phyloP scores from a whole-genome alignment of 1,284 basidiomycete genomes.

The Tilletia setariae region DNA sequence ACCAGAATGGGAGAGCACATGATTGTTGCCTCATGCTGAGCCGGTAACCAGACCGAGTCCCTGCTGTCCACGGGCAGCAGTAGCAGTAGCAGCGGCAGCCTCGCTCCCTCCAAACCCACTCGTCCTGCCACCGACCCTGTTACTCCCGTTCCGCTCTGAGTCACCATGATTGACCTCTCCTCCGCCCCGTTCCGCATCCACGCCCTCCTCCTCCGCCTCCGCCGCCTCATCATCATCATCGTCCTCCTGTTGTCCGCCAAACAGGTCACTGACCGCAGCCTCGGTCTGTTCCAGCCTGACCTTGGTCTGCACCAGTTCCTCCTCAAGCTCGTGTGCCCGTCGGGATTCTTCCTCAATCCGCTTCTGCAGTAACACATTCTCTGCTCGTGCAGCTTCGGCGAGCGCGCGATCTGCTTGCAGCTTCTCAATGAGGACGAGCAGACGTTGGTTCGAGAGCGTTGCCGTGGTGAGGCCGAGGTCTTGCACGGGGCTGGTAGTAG shows the following conservation, averaged over 20 bases:
- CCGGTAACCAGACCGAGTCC: too few species aligned
- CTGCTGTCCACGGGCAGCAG: too few species aligned
- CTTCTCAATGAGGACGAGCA: constrained; percentile 16
- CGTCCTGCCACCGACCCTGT: too few species aligned
- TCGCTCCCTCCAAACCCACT: too few species aligned
- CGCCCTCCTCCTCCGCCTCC: neutral
- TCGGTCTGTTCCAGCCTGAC: constrained; percentile 18
- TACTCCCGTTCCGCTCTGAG: too few species aligned
- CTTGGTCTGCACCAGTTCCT: constrained; percentile 6
- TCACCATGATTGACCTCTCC: neutral
- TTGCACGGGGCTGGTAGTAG: too few species aligned
- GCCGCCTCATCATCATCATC: neutral
- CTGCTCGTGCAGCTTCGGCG: constrained; percentile 10
- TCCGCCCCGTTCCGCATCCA: neutral
- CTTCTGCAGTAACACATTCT: constrained; percentile 13
- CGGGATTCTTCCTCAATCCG: neutral
- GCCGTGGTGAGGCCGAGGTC: too few species aligned
- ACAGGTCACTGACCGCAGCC: constrained; percentile 18
- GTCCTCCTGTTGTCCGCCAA: constrained; percentile 6
- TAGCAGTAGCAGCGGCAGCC: too few species aligned
- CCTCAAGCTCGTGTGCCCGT: constrained; percentile 10
- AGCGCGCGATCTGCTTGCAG: constrained; percentile 8
- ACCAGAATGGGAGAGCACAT: too few species aligned
- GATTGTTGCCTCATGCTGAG: too few species aligned
- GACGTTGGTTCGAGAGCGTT: constrained; percentile 6